Evolutionary conservation across 1,284 basidiomycete genomes (phyloP).

Genomic region (Schizophyllum amplum): DNA sequence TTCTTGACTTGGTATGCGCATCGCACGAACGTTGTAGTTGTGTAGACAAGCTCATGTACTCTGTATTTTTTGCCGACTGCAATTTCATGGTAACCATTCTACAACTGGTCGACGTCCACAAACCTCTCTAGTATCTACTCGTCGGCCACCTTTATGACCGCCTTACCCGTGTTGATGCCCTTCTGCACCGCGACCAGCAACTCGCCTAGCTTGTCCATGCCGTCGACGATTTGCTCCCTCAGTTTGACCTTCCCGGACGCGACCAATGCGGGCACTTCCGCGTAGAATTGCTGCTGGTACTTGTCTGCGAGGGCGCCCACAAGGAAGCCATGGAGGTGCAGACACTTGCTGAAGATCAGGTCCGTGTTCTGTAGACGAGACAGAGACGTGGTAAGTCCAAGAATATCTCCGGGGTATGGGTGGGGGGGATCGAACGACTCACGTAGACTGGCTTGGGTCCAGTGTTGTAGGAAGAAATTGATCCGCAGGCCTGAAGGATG

Average conservation of each 20-base stretch:
- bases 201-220: constrained; percentile 44
- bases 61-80: neutral
- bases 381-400: too few relatives aligned
- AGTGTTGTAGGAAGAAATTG: constrained; percentile 21
- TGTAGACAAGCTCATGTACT: neutral
- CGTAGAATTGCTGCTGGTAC: constrained; percentile 38
- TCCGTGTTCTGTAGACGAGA: constrained; percentile 29
- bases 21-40: neutral
- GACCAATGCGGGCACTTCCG: constrained; percentile 41
- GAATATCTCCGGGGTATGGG: too few relatives aligned
- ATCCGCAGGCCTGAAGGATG: neutral
- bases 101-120: too few relatives aligned
- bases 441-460: constrained; percentile 23
- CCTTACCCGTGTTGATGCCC: constrained; percentile 54
- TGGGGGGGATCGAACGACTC: too few relatives aligned
- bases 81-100: constrained; percentile 6
- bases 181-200: constrained; percentile 44
- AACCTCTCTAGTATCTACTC: too few relatives aligned
- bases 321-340: constrained; percentile 50
- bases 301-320: constrained; percentile 31
- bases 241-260: constrained; percentile 54
- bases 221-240: constrained; percentile 42
- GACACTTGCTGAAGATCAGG: constrained; percentile 24
- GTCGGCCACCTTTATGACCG: constrained; percentile 40
- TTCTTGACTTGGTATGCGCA: neutral